Percentiles rank a stretch among this genome's conserved stretches.
Conservation (phyloP, 306 rosid species). For the Castanospermum australe region DNA sequence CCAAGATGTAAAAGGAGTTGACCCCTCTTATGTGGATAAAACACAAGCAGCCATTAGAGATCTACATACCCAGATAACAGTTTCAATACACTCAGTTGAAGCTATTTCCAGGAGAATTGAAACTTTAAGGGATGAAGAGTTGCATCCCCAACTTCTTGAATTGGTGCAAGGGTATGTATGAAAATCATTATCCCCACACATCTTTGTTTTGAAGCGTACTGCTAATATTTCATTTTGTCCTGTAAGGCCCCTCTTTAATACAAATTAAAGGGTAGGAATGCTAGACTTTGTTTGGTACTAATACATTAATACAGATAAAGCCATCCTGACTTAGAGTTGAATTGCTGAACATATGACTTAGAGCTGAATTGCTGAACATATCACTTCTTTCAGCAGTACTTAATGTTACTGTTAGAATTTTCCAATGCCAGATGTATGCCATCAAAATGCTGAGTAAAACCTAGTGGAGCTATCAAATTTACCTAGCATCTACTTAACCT, state of each 20-base stretch:
- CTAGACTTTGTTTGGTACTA: not conserved
- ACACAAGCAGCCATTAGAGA: constrained; percentile 66
- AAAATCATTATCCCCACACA: not conserved
- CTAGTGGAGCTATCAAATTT: constrained; percentile 2
- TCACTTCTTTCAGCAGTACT: not conserved
- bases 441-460: not conserved
- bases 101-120: constrained; percentile 76
- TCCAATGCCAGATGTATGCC: not conserved
- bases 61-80: constrained; percentile 71
- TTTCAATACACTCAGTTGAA: constrained; percentile 84
- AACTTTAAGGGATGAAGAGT: constrained; percentile 74
- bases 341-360: not conserved
- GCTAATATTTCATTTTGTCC: not conserved
- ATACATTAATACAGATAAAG: not conserved
- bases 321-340: not conserved
- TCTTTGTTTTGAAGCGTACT: not conserved
- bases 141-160: constrained; percentile 83
- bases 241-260: not conserved
- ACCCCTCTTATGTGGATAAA: constrained; percentile 57
- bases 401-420: not conserved
- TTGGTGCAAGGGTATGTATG: constrained; percentile 65
- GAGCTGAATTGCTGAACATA: not conserved
- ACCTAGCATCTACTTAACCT: not conserved
- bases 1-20: constrained; percentile 73
- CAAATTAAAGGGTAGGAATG: not conserved